phyloP scores from a whole-genome alignment of 495 filamentous ascomycete genomes.

The Rostrohypoxylon terebratum region DNA sequence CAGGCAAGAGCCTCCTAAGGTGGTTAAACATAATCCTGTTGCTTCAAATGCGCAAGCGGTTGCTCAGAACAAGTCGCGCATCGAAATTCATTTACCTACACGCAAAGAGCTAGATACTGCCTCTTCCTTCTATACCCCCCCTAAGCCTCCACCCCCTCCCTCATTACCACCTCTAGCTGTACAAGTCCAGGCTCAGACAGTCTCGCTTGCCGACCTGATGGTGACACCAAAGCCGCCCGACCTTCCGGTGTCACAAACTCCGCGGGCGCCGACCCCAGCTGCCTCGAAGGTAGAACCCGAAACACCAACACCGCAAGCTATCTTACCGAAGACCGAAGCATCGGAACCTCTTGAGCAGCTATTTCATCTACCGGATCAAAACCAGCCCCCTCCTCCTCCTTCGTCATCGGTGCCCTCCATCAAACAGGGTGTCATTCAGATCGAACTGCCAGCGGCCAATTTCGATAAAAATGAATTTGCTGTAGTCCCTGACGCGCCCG shows the following conservation, averaged over 20 bases:
- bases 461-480: conserved; percentile 58
- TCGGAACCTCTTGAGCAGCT: conserved; percentile 7
- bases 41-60: conserved; percentile 42
- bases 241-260: conserved; percentile 25
- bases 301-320: conserved; percentile 21
- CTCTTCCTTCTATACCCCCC: conserved; percentile 29
- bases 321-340: conserved; percentile 24
- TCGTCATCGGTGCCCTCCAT: conserved; percentile 17
- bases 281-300: conserved; percentile 20
- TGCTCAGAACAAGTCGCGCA: conserved; percentile 46
- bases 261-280: conserved; percentile 20
- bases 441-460: conserved; percentile 52
- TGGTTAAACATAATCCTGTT: conserved; percentile 46
- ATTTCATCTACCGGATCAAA: conserved; percentile 8
- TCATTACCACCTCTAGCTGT: conserved; percentile 21
- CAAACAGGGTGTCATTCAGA: conserved; percentile 45
- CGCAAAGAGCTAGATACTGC: conserved; percentile 43
- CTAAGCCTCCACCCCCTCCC: conserved; percentile 17
- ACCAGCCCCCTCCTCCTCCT: conserved; percentile 3
- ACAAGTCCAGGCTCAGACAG: conserved; percentile 46
- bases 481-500: conserved; percentile 55
- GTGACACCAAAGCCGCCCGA: conserved; percentile 39
- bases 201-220: conserved; percentile 48
- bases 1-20: conserved; percentile 43
- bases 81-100: conserved; percentile 48